Evolutionary conservation across 2,329 filamentous ascomycete species (phyloP).

Genomic region (Monosporascus ibericus): DNA sequence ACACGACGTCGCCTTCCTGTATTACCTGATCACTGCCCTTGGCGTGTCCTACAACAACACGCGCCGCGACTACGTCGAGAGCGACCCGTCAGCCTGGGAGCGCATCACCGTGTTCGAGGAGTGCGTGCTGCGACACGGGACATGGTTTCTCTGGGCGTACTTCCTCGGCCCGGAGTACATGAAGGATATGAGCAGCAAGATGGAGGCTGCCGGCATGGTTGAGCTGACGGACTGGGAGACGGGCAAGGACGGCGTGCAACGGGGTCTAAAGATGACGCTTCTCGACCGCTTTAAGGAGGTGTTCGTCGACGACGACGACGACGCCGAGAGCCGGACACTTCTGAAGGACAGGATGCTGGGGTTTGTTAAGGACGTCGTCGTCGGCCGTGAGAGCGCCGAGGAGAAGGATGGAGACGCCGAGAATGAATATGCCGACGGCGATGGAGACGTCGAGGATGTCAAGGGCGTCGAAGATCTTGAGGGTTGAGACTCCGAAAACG

Average conservation of each 20-base stretch:
- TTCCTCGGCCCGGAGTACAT: slow-evolving; percentile 1
- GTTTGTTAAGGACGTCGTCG: neutral
- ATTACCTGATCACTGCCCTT: slow-evolving; percentile 9
- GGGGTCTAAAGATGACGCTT: slow-evolving; percentile 18
- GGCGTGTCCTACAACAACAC: slow-evolving; percentile 2
- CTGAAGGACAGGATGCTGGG: neutral
- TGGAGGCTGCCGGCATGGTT: slow-evolving; percentile 8
- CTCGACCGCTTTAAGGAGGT: slow-evolving; percentile 8
- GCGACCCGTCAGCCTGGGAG: slow-evolving; percentile 6
- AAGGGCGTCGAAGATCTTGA: neutral
- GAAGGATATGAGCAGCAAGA: slow-evolving; percentile 4
- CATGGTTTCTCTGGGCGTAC: slow-evolving; percentile 21
- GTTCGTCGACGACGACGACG: neutral
- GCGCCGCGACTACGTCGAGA: neutral
- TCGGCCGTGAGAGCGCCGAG: neutral
- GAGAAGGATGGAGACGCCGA: neutral
- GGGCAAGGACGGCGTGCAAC: slow-evolving; percentile 5
- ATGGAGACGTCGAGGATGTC: too few species aligned
- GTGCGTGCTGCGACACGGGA: slow-evolving; percentile 21
- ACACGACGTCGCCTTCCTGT: slow-evolving; percentile 14
- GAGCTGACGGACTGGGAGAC: slow-evolving; percentile 21
- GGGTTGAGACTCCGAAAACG: neutral
- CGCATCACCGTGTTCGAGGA: slow-evolving; percentile 17
- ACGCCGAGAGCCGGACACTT: neutral
- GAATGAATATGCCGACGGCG: neutral